phyloP scores from a whole-genome alignment of 805 yeast species.

The Candida ficus region DNA sequence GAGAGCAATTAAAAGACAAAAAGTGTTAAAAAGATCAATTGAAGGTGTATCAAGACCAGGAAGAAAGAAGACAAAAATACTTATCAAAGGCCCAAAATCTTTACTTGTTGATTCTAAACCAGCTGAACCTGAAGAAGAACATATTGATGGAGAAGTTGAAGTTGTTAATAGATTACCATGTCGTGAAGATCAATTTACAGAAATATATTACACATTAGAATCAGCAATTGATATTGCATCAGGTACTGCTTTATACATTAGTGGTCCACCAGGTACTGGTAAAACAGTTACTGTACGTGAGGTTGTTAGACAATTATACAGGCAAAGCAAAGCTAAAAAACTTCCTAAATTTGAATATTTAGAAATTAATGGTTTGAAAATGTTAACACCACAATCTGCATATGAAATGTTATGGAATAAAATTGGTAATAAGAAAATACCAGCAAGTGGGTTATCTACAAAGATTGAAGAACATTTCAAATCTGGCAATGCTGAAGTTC shows the following conservation, averaged over 20 bases:
- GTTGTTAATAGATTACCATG: slow-evolving; percentile 55
- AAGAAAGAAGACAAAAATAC: neutral
- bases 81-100: slow-evolving; percentile 24
- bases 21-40: too few species aligned
- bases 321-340: slow-evolving; percentile 32
- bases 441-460: slow-evolving; percentile 44
- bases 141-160: slow-evolving; percentile 31
- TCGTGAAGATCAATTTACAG: slow-evolving; percentile 75
- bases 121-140: slow-evolving; percentile 16
- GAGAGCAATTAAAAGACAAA: too few species aligned
- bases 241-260: slow-evolving; percentile 83
- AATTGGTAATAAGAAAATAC: slow-evolving; percentile 52
- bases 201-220: slow-evolving; percentile 63
- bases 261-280: slow-evolving; percentile 98
- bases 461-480: slow-evolving; percentile 68
- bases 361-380: slow-evolving; percentile 88
- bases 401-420: slow-evolving; percentile 82
- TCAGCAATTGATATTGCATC: slow-evolving; percentile 62
- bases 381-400: slow-evolving; percentile 72
- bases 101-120: slow-evolving; percentile 3
- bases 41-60: neutral
- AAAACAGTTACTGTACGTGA: slow-evolving; percentile 92
- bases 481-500: slow-evolving; percentile 22
- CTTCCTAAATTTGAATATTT: slow-evolving; percentile 57
- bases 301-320: slow-evolving; percentile 64